A percentile compares a stretch with the other conserved stretches of the same genome.
Conservation (phyloP, 495 filamentous ascomycete species). For the Barbatosphaeria neglecta region DNA sequence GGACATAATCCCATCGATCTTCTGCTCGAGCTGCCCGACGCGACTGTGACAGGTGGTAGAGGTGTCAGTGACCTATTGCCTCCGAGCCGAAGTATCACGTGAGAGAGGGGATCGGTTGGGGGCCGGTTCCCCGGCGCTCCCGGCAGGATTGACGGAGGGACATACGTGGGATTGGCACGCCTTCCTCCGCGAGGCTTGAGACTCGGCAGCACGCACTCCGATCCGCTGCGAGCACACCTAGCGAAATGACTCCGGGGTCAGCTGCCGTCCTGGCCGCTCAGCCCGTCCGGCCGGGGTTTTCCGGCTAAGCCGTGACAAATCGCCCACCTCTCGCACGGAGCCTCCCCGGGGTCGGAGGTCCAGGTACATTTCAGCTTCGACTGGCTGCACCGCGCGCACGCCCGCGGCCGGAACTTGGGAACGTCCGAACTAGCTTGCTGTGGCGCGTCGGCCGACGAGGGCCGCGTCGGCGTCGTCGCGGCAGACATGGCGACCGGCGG, state of each 20-base stretch:
- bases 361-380: neutral
- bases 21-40: slow-evolving; percentile 17
- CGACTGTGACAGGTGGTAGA: slow-evolving; percentile 2
- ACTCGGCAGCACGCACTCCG: neutral
- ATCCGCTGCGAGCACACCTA: neutral
- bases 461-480: slow-evolving; percentile 8
- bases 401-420: neutral
- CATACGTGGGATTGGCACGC: neutral
- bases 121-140: too few relatives aligned
- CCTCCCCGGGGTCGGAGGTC: neutral
- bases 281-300: neutral
- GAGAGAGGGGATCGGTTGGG: too few relatives aligned
- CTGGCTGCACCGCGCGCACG: neutral
- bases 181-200: neutral
- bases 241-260: neutral
- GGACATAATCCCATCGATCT: slow-evolving; percentile 19
- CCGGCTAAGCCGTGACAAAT: neutral
- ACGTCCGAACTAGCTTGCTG: neutral
- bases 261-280: neutral
- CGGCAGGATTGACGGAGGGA: too few relatives aligned
- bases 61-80: neutral
- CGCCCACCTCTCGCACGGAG: neutral
- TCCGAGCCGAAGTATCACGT: too few relatives aligned
- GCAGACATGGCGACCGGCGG: slow-evolving; percentile 21
- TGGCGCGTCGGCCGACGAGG: neutral